Percentiles rank a stretch among this genome's conserved stretches.
Conservation (phyloP, 2,329 filamentous ascomycete species). For the Colletotrichum sp. region DNA sequence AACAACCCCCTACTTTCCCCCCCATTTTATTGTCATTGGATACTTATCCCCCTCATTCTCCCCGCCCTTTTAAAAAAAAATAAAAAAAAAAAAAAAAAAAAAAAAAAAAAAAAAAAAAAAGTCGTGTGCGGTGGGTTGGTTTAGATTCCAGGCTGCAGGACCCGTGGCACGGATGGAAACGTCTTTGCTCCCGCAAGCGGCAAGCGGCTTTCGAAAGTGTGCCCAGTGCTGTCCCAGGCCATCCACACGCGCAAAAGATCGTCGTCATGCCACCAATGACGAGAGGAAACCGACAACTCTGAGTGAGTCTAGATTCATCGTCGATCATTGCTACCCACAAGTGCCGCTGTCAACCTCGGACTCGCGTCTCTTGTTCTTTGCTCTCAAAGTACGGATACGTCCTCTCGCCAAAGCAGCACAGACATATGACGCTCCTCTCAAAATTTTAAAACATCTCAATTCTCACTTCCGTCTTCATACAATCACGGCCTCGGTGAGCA, state of each 20-base stretch:
- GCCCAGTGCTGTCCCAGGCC: background rate
- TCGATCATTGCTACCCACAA: background rate
- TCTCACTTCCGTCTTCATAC: background rate
- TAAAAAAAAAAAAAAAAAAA: background rate
- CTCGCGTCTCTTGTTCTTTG: background rate
- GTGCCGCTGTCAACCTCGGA: background rate
- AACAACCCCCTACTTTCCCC: too few species aligned
- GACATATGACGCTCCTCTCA: background rate
- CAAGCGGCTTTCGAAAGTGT: background rate
- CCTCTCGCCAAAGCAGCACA: background rate
- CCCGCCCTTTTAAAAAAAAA: too few species aligned
- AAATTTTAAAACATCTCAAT: background rate
- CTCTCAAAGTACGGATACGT: background rate
- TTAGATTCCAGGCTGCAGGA: background rate
- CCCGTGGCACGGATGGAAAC: constrained; percentile 11
- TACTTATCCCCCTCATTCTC: too few species aligned
- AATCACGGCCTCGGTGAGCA: background rate
- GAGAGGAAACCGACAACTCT: background rate
- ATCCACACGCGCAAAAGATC: background rate
- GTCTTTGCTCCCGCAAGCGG: constrained; percentile 13
- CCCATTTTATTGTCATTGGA: too few species aligned
- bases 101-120: background rate
- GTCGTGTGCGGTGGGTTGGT: background rate
- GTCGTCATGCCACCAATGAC: background rate
- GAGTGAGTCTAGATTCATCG: background rate